Conservation (phyloP, 2,329 filamentous ascomycete genomes). For the Alternaria brassicae region DNA sequence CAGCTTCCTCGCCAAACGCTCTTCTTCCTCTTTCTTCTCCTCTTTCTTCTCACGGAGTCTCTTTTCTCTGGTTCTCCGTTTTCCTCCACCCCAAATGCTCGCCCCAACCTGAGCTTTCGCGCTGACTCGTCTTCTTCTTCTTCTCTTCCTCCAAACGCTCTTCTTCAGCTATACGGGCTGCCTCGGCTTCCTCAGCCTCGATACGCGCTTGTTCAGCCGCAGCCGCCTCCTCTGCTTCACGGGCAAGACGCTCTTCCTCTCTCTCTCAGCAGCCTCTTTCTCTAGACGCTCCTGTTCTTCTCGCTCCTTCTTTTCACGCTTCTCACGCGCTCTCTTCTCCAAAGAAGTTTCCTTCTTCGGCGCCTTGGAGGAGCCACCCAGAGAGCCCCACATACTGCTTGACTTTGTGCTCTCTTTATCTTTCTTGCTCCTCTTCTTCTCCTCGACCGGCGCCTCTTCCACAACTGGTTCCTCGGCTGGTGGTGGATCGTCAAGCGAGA, state of each 20-base stretch:
- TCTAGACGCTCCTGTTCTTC: conserved; percentile 34
- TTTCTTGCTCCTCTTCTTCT: conserved; percentile 39
- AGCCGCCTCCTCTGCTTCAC: conserved; percentile 38
- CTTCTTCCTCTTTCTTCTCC: conserved; percentile 46
- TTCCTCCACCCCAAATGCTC: conserved; percentile 37
- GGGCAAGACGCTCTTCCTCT: conserved; percentile 31
- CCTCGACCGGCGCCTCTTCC: conserved; percentile 23
- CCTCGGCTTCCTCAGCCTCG: conserved; percentile 22
- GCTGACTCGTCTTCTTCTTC: conserved; percentile 32
- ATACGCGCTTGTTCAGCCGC: conserved; percentile 44
- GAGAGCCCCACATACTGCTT: conserved; percentile 30
- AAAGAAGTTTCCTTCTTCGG: conserved; percentile 39
- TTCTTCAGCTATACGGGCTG: conserved; percentile 28
- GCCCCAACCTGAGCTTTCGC: conserved; percentile 43
- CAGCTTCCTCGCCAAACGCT: conserved; percentile 19
- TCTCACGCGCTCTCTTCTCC: conserved; percentile 48
- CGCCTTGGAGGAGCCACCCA: conserved; percentile 31
- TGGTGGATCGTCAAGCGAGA: conserved; percentile 41
- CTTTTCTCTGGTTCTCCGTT: conserved; percentile 51
- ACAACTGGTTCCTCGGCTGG: conserved; percentile 18
- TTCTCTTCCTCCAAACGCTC: conserved; percentile 21
- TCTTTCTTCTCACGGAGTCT: conserved; percentile 45
- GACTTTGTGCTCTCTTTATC: conserved; percentile 35
- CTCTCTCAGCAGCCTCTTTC: conserved; percentile 54
- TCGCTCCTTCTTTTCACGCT: conserved; percentile 40